phyloP scores from a whole-genome alignment of 768 basidiomycete genomes.

The Lentinula guzmanii region DNA sequence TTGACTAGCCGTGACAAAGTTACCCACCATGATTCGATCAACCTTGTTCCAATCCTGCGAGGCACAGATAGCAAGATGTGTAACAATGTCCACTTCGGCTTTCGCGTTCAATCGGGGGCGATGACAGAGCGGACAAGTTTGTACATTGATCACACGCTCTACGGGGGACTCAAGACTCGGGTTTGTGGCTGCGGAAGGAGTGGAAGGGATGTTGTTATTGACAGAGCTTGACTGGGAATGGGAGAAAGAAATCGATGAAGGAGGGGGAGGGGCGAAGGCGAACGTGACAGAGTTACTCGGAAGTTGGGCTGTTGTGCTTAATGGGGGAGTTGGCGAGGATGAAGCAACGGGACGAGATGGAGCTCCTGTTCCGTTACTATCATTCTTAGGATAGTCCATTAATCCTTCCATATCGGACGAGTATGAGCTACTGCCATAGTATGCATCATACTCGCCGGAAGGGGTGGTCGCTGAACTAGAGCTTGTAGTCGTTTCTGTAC shows the following conservation, averaged over 20 bases:
- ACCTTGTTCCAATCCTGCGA: slow-evolving; percentile 89
- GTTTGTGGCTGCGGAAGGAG: not conserved
- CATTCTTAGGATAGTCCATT: not conserved
- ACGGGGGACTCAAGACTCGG: slow-evolving; percentile 27
- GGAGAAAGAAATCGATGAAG: slow-evolving; percentile 5
- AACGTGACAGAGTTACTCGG: not conserved
- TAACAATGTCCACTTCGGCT: slow-evolving; percentile 91
- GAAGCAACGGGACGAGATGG: not conserved
- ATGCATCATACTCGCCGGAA: not conserved
- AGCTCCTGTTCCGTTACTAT: not conserved
- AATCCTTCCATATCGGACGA: slow-evolving; percentile 34
- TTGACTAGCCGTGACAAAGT: slow-evolving; percentile 91
- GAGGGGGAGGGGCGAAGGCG: not conserved
- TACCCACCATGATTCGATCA: slow-evolving; percentile 85
- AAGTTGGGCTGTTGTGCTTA: not conserved
- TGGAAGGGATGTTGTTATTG: slow-evolving; percentile 6
- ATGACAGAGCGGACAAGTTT: slow-evolving; percentile 91
- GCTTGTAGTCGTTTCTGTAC: not conserved
- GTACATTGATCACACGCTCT: slow-evolving; percentile 92
- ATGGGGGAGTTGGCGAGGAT: not conserved
- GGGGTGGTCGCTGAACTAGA: slow-evolving; percentile 1
- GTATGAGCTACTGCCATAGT: slow-evolving; percentile 18
- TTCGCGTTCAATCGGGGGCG: slow-evolving; percentile 79
- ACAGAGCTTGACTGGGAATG: slow-evolving; percentile 11
- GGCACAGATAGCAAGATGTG: slow-evolving; percentile 95